Evolutionary conservation across 108 stramenopile genomes (phyloP), one percentile per base, ranked within the genome.

Genomic region (Cyclostephanos tholiformis): DNA sequence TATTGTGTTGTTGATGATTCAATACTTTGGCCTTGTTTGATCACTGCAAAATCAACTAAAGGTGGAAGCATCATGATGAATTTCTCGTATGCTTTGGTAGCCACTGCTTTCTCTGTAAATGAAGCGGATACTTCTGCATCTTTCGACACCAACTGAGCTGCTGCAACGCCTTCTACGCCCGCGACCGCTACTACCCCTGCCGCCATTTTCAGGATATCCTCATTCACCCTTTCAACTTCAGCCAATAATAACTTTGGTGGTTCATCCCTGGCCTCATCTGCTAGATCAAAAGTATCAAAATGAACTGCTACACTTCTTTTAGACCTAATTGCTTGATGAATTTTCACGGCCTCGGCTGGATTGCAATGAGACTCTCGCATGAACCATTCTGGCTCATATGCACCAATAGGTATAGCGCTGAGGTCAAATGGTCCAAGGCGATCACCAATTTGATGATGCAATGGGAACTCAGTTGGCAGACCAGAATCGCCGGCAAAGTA

Each of bases 351-450:
- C 48, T 96, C 98, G 1, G 69, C 57, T 9, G 98, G 97, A 83
- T 95, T 76, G 59, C 83, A 78, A 69, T 98, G 98, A 41, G 89
- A 73, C 39, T 88, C 84, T 43, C 82, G 75, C 89, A 96, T 97
- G 81, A 97, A 89, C 82, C 86, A 96, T 25, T 76, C 56, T 14
- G 98, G 98, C 65, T 79, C 80, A 75, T 99, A 97, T 0, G 98
- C 98, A 16, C 97, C 98, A 63, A 99, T 96, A 17, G 98, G 97
- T 52, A 99, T 84, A 4, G 91, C 89, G 13, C 93, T 87, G 16
- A 96, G 68, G 72, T 96, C 91, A 63, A 96, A 95, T 20, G 95
- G 95, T 13, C 92, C 93, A 9, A 92, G 78, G 6, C 74, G 72
- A 30, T 95, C 93, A 13, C 90, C 92, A 50, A 96, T 93, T 71